These are phyloP conservation scores for Glycine tomentella DNA, from an alignment of 306 rosid genomes.

Conservation along the genomic window DNA sequence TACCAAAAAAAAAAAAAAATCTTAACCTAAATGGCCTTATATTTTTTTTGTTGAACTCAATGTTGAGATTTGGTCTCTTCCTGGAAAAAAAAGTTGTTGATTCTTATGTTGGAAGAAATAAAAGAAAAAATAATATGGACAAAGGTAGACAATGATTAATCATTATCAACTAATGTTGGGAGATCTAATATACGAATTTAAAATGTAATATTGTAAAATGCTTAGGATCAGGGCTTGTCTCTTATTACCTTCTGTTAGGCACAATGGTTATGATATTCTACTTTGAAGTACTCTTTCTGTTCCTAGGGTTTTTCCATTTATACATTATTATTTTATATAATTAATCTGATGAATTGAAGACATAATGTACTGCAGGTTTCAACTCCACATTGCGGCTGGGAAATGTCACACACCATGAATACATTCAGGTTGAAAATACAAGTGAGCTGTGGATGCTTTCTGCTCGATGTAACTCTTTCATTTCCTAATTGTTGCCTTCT, in stretches of 20 bases:
- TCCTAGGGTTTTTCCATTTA: not conserved
- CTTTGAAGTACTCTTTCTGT: not conserved
- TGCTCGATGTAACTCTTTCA: not conserved
- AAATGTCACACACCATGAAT: slow-evolving; percentile 93
- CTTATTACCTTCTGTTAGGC: slow-evolving; percentile 25
- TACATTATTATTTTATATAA: slow-evolving; percentile 17
- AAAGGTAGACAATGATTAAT: not conserved
- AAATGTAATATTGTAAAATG: not conserved
- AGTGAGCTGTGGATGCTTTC: slow-evolving; percentile 23
- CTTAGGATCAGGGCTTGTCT: slow-evolving; percentile 8
- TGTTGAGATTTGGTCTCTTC: not conserved
- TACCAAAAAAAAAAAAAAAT: too few species aligned
- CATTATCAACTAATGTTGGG: slow-evolving; percentile 7
- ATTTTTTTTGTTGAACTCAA: not conserved
- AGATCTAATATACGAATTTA: not conserved
- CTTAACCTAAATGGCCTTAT: not conserved
- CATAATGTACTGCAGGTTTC: slow-evolving; percentile 68
- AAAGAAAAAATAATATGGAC: not conserved
- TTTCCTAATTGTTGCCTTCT: slow-evolving; percentile 43
- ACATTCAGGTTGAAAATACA: slow-evolving; percentile 79
- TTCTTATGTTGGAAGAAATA: not conserved
- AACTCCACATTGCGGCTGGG: slow-evolving; percentile 98
- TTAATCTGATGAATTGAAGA: slow-evolving; percentile 18
- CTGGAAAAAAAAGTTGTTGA: too few species aligned
- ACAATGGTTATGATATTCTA: not conserved